phyloP scores from a whole-genome alignment of 495 filamentous ascomycete species.

The Physcia stellaris region DNA sequence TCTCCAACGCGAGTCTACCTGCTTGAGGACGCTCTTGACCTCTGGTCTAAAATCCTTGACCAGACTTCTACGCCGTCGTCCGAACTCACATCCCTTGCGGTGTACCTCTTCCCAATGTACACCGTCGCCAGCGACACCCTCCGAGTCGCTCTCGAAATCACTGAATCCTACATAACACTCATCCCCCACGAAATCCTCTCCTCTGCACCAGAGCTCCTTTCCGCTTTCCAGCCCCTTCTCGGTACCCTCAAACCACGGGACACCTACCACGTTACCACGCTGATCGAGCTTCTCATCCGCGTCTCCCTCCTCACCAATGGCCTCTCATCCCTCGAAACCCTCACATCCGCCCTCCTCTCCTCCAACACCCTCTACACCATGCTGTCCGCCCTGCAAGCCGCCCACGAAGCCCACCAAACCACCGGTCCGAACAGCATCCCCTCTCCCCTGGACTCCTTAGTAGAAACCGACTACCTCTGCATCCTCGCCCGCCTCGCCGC shows the following conservation, averaged over 20 bases:
- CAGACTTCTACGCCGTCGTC: slow-evolving; percentile 49
- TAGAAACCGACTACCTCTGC: slow-evolving; percentile 69
- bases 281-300: slow-evolving; percentile 59
- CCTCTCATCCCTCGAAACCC: slow-evolving; percentile 41
- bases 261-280: slow-evolving; percentile 47
- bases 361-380: slow-evolving; percentile 51
- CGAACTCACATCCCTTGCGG: slow-evolving; percentile 53
- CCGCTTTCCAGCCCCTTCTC: slow-evolving; percentile 44
- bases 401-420: slow-evolving; percentile 59
- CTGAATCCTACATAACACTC: slow-evolving; percentile 68
- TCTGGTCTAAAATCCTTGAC: slow-evolving; percentile 66
- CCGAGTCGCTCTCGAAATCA: slow-evolving; percentile 53
- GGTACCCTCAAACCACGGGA: slow-evolving; percentile 48
- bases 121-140: slow-evolving; percentile 57
- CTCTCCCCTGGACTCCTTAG: slow-evolving; percentile 48
- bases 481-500: slow-evolving; percentile 71
- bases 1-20: slow-evolving; percentile 72
- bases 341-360: slow-evolving; percentile 57
- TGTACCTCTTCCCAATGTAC: slow-evolving; percentile 55
- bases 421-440: slow-evolving; percentile 57
- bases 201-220: slow-evolving; percentile 44
- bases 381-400: slow-evolving; percentile 55
- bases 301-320: slow-evolving; percentile 58
- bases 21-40: slow-evolving; percentile 79
- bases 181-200: slow-evolving; percentile 62